A percentile compares a stretch with the other conserved stretches of the same genome.
Conservation (phyloP, 2,329 filamentous ascomycete species). For the Chalaropsis thielavioides region DNA sequence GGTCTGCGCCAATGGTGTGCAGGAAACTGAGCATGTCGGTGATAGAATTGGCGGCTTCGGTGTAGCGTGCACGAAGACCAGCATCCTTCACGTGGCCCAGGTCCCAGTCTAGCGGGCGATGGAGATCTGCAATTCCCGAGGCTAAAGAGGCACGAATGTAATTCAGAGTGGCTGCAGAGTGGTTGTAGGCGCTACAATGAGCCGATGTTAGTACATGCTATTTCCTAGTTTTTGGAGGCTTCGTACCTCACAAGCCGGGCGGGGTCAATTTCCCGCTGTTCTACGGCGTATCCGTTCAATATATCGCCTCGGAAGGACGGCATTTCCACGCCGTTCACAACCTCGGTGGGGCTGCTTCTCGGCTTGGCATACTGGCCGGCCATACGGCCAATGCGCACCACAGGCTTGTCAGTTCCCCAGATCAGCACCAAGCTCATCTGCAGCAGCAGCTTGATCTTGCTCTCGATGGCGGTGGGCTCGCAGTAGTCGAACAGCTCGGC, state of each 20-base stretch:
- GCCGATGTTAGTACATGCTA: neutral
- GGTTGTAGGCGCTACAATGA: conserved; percentile 63
- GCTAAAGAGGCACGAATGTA: conserved; percentile 73
- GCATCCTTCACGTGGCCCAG: conserved; percentile 82
- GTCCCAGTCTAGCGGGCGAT: conserved; percentile 87
- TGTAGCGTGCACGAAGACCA: conserved; percentile 72
- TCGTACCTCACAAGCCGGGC: conserved; percentile 57
- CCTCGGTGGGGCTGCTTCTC: conserved; percentile 74
- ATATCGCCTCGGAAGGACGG: conserved; percentile 92
- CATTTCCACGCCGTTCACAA: conserved; percentile 63
- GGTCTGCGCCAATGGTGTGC: conserved; percentile 81
- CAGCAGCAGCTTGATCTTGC: conserved; percentile 88
- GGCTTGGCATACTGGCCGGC: conserved; percentile 97
- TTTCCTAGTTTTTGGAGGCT: neutral
- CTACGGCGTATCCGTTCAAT: conserved; percentile 69
- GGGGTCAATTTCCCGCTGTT: conserved; percentile 70
- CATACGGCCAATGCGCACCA: conserved; percentile 90
- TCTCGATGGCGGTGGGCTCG: conserved; percentile 73
- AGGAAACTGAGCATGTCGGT: conserved; percentile 89
- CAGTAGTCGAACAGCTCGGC: conserved; percentile 97
- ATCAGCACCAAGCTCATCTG: conserved; percentile 96
- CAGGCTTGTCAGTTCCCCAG: conserved; percentile 67
- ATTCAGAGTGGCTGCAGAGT: conserved; percentile 88
- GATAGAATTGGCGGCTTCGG: conserved; percentile 68
- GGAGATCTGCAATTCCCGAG: conserved; percentile 83